Evolutionary conservation across 768 basidiomycete genomes (phyloP).

Genomic region (Suillus spraguei): DNA sequence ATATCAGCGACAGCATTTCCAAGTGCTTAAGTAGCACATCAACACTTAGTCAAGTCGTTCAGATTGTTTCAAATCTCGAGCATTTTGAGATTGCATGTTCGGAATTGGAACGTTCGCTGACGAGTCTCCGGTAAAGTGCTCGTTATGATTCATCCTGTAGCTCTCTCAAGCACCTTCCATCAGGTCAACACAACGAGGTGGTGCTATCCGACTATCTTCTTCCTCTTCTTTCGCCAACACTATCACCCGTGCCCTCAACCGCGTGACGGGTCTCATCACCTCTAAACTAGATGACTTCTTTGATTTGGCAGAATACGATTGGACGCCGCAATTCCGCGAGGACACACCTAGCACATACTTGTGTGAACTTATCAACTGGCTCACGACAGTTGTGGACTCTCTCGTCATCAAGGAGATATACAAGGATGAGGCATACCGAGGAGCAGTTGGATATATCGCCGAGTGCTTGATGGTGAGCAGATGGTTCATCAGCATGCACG

Average conservation of each 20-base stretch:
- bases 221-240: slow-evolving; percentile 68
- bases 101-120: slow-evolving; percentile 84
- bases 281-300: slow-evolving; percentile 96
- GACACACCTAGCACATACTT: slow-evolving; percentile 90
- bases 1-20: slow-evolving; percentile 76
- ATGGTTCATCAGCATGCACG: neutral
- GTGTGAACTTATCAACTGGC: slow-evolving; percentile 94
- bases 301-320: slow-evolving; percentile 93
- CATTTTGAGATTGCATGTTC: slow-evolving; percentile 85
- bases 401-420: slow-evolving; percentile 80
- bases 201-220: slow-evolving; percentile 71
- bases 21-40: slow-evolving; percentile 73
- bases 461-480: slow-evolving; percentile 81
- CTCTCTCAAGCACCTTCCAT: slow-evolving; percentile 8
- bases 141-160: neutral
- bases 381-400: slow-evolving; percentile 94
- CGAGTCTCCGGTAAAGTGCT: slow-evolving; percentile 67
- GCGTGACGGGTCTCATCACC: slow-evolving; percentile 81
- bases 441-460: slow-evolving; percentile 86
- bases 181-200: slow-evolving; percentile 84
- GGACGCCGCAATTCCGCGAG: slow-evolving; percentile 76
- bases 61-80: slow-evolving; percentile 91
- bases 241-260: slow-evolving; percentile 65
- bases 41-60: slow-evolving; percentile 88
- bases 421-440: slow-evolving; percentile 89